phyloP scores from a whole-genome alignment of 208 protist genomes.

The Leishmania mexicana region DNA sequence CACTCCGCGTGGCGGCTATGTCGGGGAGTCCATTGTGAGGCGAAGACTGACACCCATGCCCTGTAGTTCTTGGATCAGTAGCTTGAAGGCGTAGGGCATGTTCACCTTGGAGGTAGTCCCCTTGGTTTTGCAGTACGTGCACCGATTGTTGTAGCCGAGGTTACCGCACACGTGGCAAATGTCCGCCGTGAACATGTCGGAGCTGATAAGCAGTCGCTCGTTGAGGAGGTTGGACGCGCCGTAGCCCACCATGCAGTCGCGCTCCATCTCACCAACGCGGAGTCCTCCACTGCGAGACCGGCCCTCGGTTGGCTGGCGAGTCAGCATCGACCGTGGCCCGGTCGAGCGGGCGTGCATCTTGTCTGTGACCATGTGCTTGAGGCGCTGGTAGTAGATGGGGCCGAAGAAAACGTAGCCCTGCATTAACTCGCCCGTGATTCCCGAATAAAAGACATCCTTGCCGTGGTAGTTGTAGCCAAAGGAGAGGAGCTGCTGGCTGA shows the following conservation, averaged over 20 bases:
- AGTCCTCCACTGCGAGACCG: conserved; percentile 98
- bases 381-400: conserved; percentile 99
- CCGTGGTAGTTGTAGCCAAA: conserved; percentile 98
- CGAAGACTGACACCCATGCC: conserved; percentile 97
- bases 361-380: conserved; percentile 99
- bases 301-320: conserved; percentile 99
- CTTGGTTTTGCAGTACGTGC: conserved; percentile 95
- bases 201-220: conserved; percentile 98
- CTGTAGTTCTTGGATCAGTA: conserved; percentile 99
- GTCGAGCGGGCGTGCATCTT: conserved; percentile 99
- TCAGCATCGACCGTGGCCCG: conserved; percentile 96
- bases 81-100: conserved; percentile 99
- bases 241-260: conserved; percentile 99
- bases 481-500: conserved; percentile 83
- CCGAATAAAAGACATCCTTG: conserved; percentile 97
- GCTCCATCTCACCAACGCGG: conserved; percentile 99
- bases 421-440: conserved; percentile 98
- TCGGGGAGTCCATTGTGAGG: conserved; percentile 43
- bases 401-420: conserved; percentile 99
- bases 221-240: conserved; percentile 96
- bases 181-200: conserved; percentile 96
- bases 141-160: conserved; percentile 91
- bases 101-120: conserved; percentile 87
- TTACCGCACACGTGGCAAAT: conserved; percentile 95
- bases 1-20: neutral